Percentiles rank a stretch among this genome's conserved stretches.
These are phyloP conservation scores for Aegilops speltoides DNA, from an alignment of 176 grass and related monocot species.

Conservation along the genomic window DNA sequence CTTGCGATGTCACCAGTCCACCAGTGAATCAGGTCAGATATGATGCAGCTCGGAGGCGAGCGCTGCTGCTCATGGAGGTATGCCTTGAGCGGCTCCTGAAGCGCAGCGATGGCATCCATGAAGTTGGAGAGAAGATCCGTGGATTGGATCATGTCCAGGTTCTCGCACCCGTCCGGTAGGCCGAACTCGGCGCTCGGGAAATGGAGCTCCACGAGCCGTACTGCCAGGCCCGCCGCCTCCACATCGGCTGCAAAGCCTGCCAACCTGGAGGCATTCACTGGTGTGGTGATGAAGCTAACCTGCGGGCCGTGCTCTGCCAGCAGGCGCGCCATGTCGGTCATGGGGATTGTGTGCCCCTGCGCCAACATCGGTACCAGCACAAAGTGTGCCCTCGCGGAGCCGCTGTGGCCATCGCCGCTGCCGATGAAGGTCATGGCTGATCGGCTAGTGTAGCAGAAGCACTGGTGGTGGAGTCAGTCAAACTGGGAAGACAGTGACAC, in stretches of 20 bases:
- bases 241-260: background rate
- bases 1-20: constrained; percentile 62
- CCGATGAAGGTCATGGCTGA: background rate
- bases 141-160: constrained; percentile 40
- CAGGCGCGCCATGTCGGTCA: constrained; percentile 57
- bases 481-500: background rate
- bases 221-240: constrained; percentile 8
- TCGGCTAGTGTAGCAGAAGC: background rate
- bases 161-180: constrained; percentile 63
- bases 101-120: constrained; percentile 41
- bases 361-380: constrained; percentile 52
- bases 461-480: background rate
- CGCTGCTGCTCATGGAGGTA: constrained; percentile 29
- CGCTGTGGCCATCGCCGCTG: background rate
- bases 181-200: constrained; percentile 52
- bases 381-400: constrained; percentile 21
- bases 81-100: constrained; percentile 37
- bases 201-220: constrained; percentile 42
- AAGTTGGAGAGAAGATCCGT: constrained; percentile 31
- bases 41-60: constrained; percentile 50
- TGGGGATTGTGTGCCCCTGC: constrained; percentile 66
- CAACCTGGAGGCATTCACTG: constrained; percentile 51
- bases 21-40: constrained; percentile 43
- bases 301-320: constrained; percentile 45
- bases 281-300: constrained; percentile 66